A percentile compares a stretch with the other conserved stretches of the same genome.
These are phyloP conservation scores for Arabis alpina DNA, from an alignment of 345 rosid species.

Conservation along the genomic window DNA sequence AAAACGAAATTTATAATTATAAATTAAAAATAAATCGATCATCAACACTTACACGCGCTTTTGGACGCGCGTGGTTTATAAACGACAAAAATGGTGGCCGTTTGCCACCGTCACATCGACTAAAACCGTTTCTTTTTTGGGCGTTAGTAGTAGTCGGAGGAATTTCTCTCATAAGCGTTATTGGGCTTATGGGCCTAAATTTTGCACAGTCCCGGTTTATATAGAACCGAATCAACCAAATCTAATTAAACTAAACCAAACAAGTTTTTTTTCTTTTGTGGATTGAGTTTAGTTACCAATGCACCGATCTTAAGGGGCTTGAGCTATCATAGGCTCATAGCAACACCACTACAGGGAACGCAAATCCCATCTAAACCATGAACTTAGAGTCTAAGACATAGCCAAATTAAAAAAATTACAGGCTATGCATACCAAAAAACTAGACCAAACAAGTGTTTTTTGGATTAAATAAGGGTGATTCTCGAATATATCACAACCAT, in stretches of 20 bases:
- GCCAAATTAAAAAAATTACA: too few species aligned
- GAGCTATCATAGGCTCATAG: too few species aligned
- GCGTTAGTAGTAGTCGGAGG: slow-evolving; percentile 12
- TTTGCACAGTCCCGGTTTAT: not conserved
- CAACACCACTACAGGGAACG: too few species aligned
- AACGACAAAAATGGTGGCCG: slow-evolving; percentile 48
- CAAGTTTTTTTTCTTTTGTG: too few species aligned
- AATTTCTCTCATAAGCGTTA: not conserved
- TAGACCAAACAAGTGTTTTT: too few species aligned
- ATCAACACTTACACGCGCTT: not conserved
- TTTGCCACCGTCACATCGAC: slow-evolving; percentile 43
- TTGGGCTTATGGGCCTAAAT: slow-evolving; percentile 34
- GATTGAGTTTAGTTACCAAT: too few species aligned
- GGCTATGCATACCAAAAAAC: not conserved
- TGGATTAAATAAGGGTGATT: too few species aligned
- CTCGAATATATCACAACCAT: too few species aligned
- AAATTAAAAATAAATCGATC: too few species aligned
- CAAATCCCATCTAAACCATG: too few species aligned
- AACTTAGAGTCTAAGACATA: too few species aligned
- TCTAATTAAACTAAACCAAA: not conserved
- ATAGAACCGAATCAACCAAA: not conserved
- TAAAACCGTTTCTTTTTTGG: slow-evolving; percentile 43
- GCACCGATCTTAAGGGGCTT: too few species aligned
- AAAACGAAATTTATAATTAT: not conserved
- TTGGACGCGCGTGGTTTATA: not conserved